Evolutionary conservation across 495 filamentous ascomycete genomes (phyloP).

Genomic region (Penicillium pancosmium): DNA sequence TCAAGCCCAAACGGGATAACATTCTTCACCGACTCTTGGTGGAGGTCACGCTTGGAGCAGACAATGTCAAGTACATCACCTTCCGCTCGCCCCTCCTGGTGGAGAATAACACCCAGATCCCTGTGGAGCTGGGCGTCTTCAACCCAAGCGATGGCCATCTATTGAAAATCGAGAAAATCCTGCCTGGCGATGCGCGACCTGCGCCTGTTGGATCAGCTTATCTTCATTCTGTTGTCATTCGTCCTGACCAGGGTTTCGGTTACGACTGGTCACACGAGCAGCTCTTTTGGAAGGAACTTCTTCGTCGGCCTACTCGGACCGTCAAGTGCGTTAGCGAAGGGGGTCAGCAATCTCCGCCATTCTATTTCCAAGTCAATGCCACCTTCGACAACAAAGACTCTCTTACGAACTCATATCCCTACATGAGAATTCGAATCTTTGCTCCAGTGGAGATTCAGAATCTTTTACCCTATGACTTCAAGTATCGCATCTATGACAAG

Average conservation of each 20-base stretch:
- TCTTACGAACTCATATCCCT: conserved; percentile 80
- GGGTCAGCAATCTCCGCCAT: conserved; percentile 74
- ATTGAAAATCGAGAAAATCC: conserved; percentile 96
- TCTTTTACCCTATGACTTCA: conserved; percentile 95
- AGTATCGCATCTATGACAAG: conserved; percentile 97
- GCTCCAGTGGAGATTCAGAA: conserved; percentile 95
- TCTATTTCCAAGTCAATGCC: conserved; percentile 95
- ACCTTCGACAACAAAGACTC: conserved; percentile 80
- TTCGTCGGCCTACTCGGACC: conserved; percentile 79
- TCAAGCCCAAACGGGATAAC: conserved; percentile 80
- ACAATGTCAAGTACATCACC: conserved; percentile 98
- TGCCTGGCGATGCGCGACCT: conserved; percentile 87
- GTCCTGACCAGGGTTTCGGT: conserved; percentile 95
- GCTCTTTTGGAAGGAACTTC: conserved; percentile 88
- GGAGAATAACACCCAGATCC: conserved; percentile 98
- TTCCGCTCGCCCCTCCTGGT: conserved; percentile 92
- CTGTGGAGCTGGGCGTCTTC: conserved; percentile 91
- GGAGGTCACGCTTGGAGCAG: conserved; percentile 83
- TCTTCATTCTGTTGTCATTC: conserved; percentile 84
- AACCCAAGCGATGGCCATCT: conserved; percentile 86
- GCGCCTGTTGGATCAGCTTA: conserved; percentile 92
- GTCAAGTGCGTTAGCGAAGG: conserved; percentile 84
- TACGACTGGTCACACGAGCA: conserved; percentile 91
- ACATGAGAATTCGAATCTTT: conserved; percentile 88
- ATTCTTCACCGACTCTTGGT: conserved; percentile 88